These are phyloP conservation scores for Colletotrichum higginsianum DNA, from an alignment of 2,329 filamentous ascomycete species.

Conservation along the genomic window DNA sequence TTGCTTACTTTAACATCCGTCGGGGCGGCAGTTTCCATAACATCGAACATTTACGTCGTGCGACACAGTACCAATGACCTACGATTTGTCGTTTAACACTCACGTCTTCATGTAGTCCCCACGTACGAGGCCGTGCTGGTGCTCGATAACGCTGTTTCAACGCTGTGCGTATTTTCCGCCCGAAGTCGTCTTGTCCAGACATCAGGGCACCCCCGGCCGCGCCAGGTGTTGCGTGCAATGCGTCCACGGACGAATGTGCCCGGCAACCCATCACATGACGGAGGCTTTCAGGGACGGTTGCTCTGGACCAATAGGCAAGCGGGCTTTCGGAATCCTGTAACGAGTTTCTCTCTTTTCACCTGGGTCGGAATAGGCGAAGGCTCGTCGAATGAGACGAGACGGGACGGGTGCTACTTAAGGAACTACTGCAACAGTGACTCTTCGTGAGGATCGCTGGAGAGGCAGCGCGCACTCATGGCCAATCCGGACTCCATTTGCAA, in stretches of 20 bases:
- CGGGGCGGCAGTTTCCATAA: neutral
- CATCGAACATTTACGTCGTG: constrained; percentile 7
- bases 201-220: constrained; percentile 15
- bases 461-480: constrained; percentile 14
- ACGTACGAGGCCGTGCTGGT: no score
- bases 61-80: neutral
- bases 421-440: constrained; percentile 15
- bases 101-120: neutral
- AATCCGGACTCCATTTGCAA: constrained; percentile 25
- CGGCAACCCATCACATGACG: constrained; percentile 15
- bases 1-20: constrained; percentile 10
- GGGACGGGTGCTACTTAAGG: constrained; percentile 4
- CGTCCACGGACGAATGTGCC: neutral
- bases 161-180: constrained; percentile 15
- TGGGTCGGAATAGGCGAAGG: neutral
- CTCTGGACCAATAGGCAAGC: neutral
- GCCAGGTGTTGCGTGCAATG: constrained; percentile 14
- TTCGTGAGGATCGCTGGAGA: constrained; percentile 16
- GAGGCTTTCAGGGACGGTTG: neutral
- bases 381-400: constrained; percentile 10
- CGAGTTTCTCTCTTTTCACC: neutral
- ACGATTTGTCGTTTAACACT: neutral
- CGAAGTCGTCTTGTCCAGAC: constrained; percentile 3
- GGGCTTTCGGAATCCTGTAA: neutral
- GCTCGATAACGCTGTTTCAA: constrained; percentile 1